Base-by-base conservation (phyloP, 139 green algal species). In the Asterochloris sp. region DNA sequence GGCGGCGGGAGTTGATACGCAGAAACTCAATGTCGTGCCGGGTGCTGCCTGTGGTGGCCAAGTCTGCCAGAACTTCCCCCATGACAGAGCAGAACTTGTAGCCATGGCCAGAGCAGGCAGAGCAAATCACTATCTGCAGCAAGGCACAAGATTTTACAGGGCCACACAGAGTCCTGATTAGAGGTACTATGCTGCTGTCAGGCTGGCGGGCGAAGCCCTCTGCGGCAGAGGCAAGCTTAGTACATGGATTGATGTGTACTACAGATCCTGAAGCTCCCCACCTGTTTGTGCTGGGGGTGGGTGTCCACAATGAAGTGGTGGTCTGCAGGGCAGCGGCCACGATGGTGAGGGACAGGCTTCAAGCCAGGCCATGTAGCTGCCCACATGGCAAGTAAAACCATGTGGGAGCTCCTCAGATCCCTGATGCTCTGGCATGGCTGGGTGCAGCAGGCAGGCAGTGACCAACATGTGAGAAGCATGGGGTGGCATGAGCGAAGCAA, bases 61-160 rank as follows among this genome's bases (percentile, higher is more conserved):
- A 29, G 85, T 90, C 77, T 67, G 83, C 78, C 27, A 89, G 78
- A 0, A 90, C 77, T 71, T 86, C 81, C 15, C 89, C 88, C 69
- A 92, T 81, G 9, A 91, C 89, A 66, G 80, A 79, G 27, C 84
- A 89, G 82, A 97, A 94, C 86, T 97, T 97, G 89, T 94, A 97
- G 54, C 94, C 94, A 77, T 97, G 94, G 0, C 94, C 94, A 47
- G 77, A 89, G 85, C 93, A 96, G 0, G 91, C 88, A 10, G 89
- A 94, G 80, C 85, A 91, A 15, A 97, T 62, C 8, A 97, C 79
- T 23, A 97, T 93, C 91, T 95, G 89, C 64, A 78, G 23, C 69
- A 76, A 27, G 21, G 21, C 66, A 71, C 17, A 71, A 6, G 38
- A 54, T 10, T 54, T 54, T 54, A 54, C 38, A 54, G 38, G 38